Conservation (phyloP, 441 rosid genomes). For the Raphanus hybrid region DNA sequence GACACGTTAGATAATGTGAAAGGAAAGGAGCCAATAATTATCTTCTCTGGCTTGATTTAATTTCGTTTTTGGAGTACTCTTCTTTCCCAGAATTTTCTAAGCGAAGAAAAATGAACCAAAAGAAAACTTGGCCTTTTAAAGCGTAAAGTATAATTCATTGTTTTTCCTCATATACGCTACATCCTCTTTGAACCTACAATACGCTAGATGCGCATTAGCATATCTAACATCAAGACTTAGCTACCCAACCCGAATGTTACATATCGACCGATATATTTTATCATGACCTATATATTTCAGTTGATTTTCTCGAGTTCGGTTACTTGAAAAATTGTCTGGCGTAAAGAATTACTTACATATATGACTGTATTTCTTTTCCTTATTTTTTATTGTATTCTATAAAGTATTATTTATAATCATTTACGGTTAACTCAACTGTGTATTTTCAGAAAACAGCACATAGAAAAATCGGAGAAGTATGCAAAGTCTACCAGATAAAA, state of each 20-base stretch:
- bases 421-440: background rate
- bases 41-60: conserved; percentile 53
- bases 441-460: background rate
- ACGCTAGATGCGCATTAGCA: too few relatives aligned
- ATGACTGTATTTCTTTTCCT: background rate
- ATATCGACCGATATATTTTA: background rate
- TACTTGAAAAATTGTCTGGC: background rate
- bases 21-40: conserved; percentile 45
- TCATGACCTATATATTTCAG: background rate
- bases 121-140: background rate
- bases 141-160: background rate
- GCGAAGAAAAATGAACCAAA: conserved; percentile 19
- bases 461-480: too few relatives aligned
- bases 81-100: conserved; percentile 50
- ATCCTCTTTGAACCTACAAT: too few relatives aligned
- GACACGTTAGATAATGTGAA: conserved; percentile 41
- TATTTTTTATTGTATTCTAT: background rate
- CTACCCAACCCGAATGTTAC: background rate
- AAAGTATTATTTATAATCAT: background rate
- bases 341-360: background rate
- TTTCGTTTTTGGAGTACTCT: background rate
- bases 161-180: background rate
- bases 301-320: background rate
- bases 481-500: too few relatives aligned
- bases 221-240: background rate